phyloP scores from a whole-genome alignment of 2,329 filamentous ascomycete species.

The Beauveria sp. region DNA sequence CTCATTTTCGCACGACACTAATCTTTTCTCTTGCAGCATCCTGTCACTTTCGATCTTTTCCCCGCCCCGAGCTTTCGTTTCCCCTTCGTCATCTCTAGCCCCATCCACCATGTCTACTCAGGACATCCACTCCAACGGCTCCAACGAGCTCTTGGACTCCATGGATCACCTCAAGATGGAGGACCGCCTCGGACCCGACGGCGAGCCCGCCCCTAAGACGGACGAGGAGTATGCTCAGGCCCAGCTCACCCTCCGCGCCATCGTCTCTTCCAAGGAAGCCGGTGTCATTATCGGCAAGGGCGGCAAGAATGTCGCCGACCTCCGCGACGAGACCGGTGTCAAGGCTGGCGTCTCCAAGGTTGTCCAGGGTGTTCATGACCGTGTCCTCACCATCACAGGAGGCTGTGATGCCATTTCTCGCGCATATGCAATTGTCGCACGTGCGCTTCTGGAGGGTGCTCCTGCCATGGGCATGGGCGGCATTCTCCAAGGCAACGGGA shows the following conservation, averaged over 20 bases:
- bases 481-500: conserved; percentile 76
- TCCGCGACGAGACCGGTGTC: conserved; percentile 95
- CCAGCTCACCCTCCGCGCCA: conserved; percentile 88
- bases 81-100: conserved; percentile 9
- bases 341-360: conserved; percentile 99
- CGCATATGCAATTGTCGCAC: conserved; percentile 89
- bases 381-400: conserved; percentile 91
- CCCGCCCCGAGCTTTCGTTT: conserved; percentile 4
- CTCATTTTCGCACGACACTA: background rate
- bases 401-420: conserved; percentile 80
- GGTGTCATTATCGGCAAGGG: conserved; percentile 98
- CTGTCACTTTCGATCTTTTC: background rate
- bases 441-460: conserved; percentile 84
- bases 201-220: conserved; percentile 76
- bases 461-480: conserved; percentile 96
- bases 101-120: conserved; percentile 49
- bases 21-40: background rate
- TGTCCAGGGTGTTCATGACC: conserved; percentile 93
- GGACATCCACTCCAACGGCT: conserved; percentile 52
- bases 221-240: conserved; percentile 95
- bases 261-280: conserved; percentile 97
- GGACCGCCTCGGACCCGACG: conserved; percentile 62
- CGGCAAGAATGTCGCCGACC: conserved; percentile 94
- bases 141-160: conserved; percentile 52
- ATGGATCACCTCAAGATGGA: conserved; percentile 61